These are phyloP conservation scores for Diplosphaera chodatii DNA, from an alignment of 139 green algal genomes.

Conservation along the genomic window DNA sequence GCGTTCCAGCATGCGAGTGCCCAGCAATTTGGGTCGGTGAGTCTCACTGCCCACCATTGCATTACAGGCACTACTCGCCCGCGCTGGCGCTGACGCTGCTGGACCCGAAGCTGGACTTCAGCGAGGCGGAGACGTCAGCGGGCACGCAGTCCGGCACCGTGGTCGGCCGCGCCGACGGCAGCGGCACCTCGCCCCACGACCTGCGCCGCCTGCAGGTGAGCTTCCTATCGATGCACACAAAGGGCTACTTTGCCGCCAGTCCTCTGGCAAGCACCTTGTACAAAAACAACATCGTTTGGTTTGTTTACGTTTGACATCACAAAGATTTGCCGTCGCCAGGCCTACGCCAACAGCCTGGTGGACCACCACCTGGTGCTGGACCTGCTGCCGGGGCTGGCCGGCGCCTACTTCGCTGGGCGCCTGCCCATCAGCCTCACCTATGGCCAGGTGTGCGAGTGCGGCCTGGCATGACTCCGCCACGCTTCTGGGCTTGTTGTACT, in stretches of 20 bases:
- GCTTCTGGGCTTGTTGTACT: no score
- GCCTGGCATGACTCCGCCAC: not conserved
- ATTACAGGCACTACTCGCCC: slow-evolving; percentile 45
- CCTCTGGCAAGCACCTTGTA: no score
- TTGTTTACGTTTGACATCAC: no score
- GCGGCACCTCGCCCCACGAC: slow-evolving; percentile 69
- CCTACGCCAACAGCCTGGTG: slow-evolving; percentile 88
- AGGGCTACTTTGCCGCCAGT: no score
- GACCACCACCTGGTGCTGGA: slow-evolving; percentile 94
- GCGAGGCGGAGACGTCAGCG: slow-evolving; percentile 49
- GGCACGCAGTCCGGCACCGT: not conserved
- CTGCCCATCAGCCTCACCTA: slow-evolving; percentile 80
- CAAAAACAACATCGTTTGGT: no score
- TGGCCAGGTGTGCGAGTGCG: slow-evolving; percentile 30
- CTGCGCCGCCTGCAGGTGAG: slow-evolving; percentile 83
- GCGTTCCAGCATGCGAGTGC: no score
- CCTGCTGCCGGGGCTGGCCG: slow-evolving; percentile 70
- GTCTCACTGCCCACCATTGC: slow-evolving; percentile 43
- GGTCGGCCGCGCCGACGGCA: slow-evolving; percentile 49
- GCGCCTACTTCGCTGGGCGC: slow-evolving; percentile 68
- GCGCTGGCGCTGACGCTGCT: slow-evolving; percentile 80
- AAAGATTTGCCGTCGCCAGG: no score
- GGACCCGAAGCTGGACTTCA: slow-evolving; percentile 76
- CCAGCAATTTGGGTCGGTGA: no score
- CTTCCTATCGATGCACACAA: no score